Conservation (phyloP, 768 basidiomycete genomes). For the Trametes gibbosa region DNA sequence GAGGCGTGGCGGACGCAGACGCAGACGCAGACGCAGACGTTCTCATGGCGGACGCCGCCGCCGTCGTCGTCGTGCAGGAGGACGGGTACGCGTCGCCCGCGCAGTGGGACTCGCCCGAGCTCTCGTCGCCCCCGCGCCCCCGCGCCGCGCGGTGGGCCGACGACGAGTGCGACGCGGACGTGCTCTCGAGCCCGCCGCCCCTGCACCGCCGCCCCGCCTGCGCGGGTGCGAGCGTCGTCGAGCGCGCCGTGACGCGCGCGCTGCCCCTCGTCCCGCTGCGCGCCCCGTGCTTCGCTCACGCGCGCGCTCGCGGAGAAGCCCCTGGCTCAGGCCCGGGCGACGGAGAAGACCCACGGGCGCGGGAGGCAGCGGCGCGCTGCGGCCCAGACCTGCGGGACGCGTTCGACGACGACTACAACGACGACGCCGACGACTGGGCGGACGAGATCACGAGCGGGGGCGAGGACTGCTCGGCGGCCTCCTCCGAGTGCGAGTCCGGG, state of each 20-base stretch:
- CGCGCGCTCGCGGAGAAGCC: not conserved
- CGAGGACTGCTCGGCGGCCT: conserved; percentile 34
- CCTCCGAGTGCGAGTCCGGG: not conserved
- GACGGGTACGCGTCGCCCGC: conserved; percentile 80
- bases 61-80: conserved; percentile 60
- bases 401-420: conserved; percentile 35
- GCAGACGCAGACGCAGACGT: conserved; percentile 42
- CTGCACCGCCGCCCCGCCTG: not conserved
- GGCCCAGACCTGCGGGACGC: conserved; percentile 45
- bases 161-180: conserved; percentile 52
- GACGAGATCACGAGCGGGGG: conserved; percentile 47
- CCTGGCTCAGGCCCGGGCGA: not conserved
- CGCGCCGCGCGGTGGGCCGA: conserved; percentile 21
- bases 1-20: conserved; percentile 24
- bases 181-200: conserved; percentile 51
- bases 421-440: conserved; percentile 41
- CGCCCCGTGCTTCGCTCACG: conserved; percentile 9
- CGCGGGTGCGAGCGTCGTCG: not conserved
- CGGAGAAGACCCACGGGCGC: not conserved
- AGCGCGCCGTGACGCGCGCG: conserved; percentile 9
- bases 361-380: conserved; percentile 6
- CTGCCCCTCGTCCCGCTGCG: conserved; percentile 7
- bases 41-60: conserved; percentile 27
- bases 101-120: conserved; percentile 50
- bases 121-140: conserved; percentile 60